phyloP scores from a whole-genome alignment of 306 rosid genomes.

The Coriaria nepalensis region DNA sequence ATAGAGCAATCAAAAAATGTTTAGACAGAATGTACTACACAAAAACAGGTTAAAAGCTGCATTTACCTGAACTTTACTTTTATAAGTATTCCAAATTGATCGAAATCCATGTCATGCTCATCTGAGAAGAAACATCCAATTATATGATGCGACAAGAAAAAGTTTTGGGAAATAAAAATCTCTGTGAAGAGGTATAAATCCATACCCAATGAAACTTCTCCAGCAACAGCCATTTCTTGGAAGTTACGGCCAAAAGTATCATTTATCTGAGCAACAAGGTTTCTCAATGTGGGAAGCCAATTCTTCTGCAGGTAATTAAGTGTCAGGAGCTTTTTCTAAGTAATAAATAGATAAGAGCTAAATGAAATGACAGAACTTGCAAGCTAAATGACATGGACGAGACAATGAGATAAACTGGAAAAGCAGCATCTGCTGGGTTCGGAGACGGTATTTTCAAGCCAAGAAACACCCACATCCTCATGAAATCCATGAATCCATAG shows the following conservation, averaged over 20 bases:
- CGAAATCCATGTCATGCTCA: conserved; percentile 73
- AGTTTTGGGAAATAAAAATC: conserved; percentile 6
- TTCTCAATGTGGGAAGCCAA: conserved; percentile 87
- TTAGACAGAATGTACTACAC: background rate
- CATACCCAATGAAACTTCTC: conserved; percentile 86
- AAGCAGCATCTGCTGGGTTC: no score
- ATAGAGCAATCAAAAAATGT: no score
- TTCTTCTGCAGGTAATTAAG: conserved; percentile 34
- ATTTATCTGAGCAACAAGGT: conserved; percentile 73
- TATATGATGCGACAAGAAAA: conserved; percentile 1
- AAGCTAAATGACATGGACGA: no score
- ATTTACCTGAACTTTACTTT: conserved; percentile 96
- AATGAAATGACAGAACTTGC: no score
- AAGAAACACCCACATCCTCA: no score
- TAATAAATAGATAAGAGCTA: no score
- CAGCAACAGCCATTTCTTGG: conserved; percentile 98
- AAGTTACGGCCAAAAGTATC: conserved; percentile 75
- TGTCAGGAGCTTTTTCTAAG: conserved; percentile 1
- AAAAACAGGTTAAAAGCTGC: conserved; percentile 5
- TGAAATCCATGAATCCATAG: no score
- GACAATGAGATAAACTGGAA: no score
- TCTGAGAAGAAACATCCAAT: conserved; percentile 39
- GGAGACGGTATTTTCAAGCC: no score
- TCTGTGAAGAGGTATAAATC: conserved; percentile 6
- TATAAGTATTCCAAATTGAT: conserved; percentile 72